phyloP scores from a whole-genome alignment of 441 rosid species.

The Francoa sonchifolia region DNA sequence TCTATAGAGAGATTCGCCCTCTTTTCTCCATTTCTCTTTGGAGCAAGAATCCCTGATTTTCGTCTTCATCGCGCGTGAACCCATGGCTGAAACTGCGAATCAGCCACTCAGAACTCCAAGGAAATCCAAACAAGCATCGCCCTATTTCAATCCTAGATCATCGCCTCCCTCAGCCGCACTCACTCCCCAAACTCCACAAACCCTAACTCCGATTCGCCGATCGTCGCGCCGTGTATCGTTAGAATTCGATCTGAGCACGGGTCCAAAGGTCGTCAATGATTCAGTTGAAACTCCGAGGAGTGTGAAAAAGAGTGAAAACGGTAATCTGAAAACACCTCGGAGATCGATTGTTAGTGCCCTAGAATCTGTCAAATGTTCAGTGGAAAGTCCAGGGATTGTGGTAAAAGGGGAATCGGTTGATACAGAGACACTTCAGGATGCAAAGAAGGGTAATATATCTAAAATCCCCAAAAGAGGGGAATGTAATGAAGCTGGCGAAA shows the following conservation, averaged over 20 bases:
- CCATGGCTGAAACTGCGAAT: slow-evolving; percentile 41
- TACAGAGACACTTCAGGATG: too few species aligned
- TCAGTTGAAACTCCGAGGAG: neutral
- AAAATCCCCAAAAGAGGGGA: neutral
- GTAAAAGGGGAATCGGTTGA: neutral
- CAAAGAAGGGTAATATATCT: too few species aligned
- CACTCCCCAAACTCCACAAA: slow-evolving; percentile 50
- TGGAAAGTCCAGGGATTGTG: neutral
- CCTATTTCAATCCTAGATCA: neutral
- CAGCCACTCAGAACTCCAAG: slow-evolving; percentile 20
- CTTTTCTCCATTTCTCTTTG: slow-evolving; percentile 3
- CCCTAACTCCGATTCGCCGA: slow-evolving; percentile 40
- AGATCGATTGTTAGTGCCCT: slow-evolving; percentile 2
- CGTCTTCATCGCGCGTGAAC: slow-evolving; percentile 2
- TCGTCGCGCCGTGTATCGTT: slow-evolving; percentile 42
- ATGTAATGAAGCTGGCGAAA: slow-evolving; percentile 1
- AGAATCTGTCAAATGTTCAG: neutral
- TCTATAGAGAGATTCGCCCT: slow-evolving; percentile 16
- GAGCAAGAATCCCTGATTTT: slow-evolving; percentile 20
- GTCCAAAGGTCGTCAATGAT: slow-evolving; percentile 5
- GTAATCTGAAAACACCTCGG: slow-evolving; percentile 15
- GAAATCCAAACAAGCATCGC: slow-evolving; percentile 13
- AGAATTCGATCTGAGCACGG: slow-evolving; percentile 15
- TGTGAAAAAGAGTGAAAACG: slow-evolving; percentile 2
- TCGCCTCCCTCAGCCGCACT: slow-evolving; percentile 22